Evolutionary conservation across 176 grass and related monocot species (phyloP).

Genomic region (Hyparrhenia diplandra): DNA sequence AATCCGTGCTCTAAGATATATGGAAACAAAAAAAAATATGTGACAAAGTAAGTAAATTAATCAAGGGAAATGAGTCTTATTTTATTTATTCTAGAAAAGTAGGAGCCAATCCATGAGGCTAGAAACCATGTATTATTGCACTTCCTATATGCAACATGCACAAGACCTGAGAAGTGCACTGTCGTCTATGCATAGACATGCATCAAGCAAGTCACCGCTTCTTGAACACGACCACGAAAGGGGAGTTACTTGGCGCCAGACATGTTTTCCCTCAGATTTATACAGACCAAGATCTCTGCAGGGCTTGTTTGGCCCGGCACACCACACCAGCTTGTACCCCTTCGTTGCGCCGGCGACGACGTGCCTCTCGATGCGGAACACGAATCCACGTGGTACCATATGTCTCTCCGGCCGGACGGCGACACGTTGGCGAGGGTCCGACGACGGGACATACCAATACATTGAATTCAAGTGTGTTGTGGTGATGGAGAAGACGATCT

Average conservation of each 20-base stretch:
- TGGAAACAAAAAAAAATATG: no score
- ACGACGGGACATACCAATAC: neutral
- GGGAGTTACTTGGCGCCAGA: neutral
- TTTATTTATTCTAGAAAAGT: no score
- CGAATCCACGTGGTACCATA: no score
- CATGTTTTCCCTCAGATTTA: neutral
- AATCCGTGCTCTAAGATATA: no score
- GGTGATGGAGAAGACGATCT: neutral
- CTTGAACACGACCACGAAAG: neutral
- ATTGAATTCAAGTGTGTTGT: neutral
- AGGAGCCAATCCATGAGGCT: no score
- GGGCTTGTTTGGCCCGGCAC: neutral
- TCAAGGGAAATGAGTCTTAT: no score
- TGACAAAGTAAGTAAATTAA: no score
- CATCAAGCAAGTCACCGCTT: neutral
- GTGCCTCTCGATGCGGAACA: neutral
- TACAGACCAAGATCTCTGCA: neutral
- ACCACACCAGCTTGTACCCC: conserved; percentile 8
- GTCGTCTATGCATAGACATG: no score
- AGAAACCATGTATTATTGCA: no score
- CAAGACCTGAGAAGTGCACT: no score
- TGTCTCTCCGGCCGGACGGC: no score
- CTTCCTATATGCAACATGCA: no score
- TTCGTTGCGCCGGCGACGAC: neutral
- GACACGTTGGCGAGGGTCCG: neutral